Evolutionary conservation across 2,329 filamentous ascomycete species (phyloP), one percentile per base, ranked within the genome.

Genomic region (Cadophora sp.): DNA sequence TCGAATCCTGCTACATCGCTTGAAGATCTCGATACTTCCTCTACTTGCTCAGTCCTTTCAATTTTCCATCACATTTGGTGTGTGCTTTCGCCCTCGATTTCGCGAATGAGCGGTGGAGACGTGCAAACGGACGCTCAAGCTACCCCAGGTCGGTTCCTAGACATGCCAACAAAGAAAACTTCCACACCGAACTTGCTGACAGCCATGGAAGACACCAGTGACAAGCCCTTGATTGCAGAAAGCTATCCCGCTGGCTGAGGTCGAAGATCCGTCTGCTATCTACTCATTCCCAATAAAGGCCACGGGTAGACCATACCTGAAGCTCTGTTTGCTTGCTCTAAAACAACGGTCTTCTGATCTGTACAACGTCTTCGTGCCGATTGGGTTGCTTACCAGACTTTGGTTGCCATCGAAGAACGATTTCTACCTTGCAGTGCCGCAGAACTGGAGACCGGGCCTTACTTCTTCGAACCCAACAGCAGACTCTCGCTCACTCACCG

Each of bases 101-200:
- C 68, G 72, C 71, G 72, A 83, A 84, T 81, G 78, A 81, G 83
- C 82, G 83, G 82, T 84, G 81, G 81, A 72, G 79, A 75, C 72
- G 75, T 74, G 80, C 83, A 85, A 85, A 84, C 83, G 81, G 76
- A 76, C 72, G 72, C 70, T 77, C 79, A 77, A 79, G 60, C 65
- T 75, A 71, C 73, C 69, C 71, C 72, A 75, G 75, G 73, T 73
- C 82, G 81, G 83, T 81, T 84, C 81, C 82, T 71, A 83, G 82
- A 83, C 80, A 81, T 72, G 74, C 76, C 76, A 79, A 85, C 83
- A 84, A 85, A 85, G 83, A 78, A 76, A 73, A 75, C 63, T 72
- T 73, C 71, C 71, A 77, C 78, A 76, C 80, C 81, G 81, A 84
- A 81, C 72, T 69, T 70, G 66, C 68, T 69, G 69, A 73, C 67